Evolutionary conservation across 2,329 filamentous ascomycete genomes (phyloP), one percentile per base, ranked within the genome.

Genomic region (Aspergillus costaricaensis): DNA sequence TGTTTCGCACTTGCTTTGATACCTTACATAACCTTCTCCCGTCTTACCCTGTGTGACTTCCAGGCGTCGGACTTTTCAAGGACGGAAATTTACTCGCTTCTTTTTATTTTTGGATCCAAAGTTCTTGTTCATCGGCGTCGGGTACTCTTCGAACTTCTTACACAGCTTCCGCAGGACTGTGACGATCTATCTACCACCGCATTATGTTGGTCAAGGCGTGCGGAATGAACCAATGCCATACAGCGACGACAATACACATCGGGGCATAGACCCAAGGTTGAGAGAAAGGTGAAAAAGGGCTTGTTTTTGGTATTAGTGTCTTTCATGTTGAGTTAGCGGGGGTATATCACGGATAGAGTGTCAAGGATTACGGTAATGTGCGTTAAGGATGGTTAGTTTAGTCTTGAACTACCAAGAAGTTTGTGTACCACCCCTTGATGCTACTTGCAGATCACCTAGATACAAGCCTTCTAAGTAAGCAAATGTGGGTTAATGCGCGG

Each of bases 1-100:
- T 65, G 60, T 65, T 65, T 67, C 63, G 64, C 58, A 58, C 60
- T 65, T 72, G 56, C 63, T 67, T 65, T 70, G 71, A 71, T 74
- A 72, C 67, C 70, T 73, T 70, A 66, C 62, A 66, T 50, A 32
- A 53, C 62, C 64, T 67, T 68, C 65, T 71, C 62, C 61, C 62
- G 63, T 57, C 51, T 63, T 49, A 58, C 63, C 62, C 58, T 70
- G 65, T 65, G 59, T 54, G 59, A 52, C 64, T 69, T 65, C 58
- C 65, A 60, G 70, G 69, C 66, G 70, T 72, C 70, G 65, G 66
- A 68, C 63, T 64, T 62, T 67, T 61, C 62, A 60, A 58, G 63
- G 67, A 66, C 61, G 59, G 62, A 60, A 64, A 66, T 67, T 56
- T 64, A 64, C 60, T 62, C 58, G 59, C 60, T 55, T 55, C 53